Evolutionary conservation across 192 early-diverging fungal species (phyloP).

Genomic region (Hyaloraphidium curvatum): DNA sequence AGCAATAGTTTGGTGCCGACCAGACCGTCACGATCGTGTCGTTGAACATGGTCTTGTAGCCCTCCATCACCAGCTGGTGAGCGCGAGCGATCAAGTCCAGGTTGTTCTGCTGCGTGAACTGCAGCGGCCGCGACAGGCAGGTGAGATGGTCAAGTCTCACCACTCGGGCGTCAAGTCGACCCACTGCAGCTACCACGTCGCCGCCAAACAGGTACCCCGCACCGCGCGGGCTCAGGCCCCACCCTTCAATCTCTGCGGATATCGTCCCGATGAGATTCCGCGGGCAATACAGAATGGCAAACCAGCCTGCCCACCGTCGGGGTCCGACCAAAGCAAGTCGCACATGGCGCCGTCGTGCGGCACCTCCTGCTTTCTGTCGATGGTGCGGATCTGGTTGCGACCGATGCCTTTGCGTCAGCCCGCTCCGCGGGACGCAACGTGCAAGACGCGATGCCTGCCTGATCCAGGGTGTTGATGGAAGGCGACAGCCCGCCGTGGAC

Average conservation of each 20-base stretch:
- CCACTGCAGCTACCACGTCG: conserved; percentile 58
- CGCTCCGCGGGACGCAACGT: too few species aligned
- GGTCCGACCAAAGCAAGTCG: conserved; percentile 95
- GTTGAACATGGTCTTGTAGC: conserved; percentile 91
- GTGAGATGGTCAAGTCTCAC: not conserved
- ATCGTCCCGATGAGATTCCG: not conserved
- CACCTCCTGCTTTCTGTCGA: conserved; percentile 47
- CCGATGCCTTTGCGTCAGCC: too few species aligned
- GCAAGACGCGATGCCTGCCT: too few species aligned
- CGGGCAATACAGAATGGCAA: conserved; percentile 10
- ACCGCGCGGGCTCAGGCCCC: conserved; percentile 90
- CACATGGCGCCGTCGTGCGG: conserved; percentile 97
- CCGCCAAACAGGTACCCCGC: conserved; percentile 98
- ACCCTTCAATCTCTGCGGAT: conserved; percentile 48
- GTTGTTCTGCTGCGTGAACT: conserved; percentile 39
- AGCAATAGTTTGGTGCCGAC: conserved; percentile 99
- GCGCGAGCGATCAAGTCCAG: conserved; percentile 34
- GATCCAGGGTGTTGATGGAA: conserved; percentile 80
- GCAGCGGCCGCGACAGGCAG: not conserved
- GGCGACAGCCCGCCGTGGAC: conserved; percentile 91
- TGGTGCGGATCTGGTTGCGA: conserved; percentile 4
- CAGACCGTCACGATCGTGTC: conserved; percentile 92
- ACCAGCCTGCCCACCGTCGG: conserved; percentile 35
- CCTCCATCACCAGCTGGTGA: conserved; percentile 11
- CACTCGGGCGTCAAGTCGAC: not conserved